Conservation (phyloP, 2,329 filamentous ascomycete genomes). For the Botryotinia calthae region DNA sequence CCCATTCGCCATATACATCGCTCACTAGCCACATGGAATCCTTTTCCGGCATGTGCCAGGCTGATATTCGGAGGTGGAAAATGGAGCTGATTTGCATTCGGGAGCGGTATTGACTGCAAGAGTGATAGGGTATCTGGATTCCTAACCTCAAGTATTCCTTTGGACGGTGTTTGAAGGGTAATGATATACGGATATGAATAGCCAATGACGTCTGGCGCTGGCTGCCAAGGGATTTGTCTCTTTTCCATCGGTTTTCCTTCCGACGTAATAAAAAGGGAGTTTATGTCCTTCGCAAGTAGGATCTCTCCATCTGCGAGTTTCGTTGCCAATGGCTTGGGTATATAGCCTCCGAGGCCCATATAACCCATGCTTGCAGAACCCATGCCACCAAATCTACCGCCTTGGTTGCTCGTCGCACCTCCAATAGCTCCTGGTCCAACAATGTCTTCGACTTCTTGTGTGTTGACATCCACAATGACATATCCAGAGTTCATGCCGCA, state of each 20-base stretch:
- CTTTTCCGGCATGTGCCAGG: slow-evolving; percentile 92
- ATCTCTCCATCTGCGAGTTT: slow-evolving; percentile 80
- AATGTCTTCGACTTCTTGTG: slow-evolving; percentile 72
- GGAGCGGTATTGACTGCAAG: slow-evolving; percentile 79
- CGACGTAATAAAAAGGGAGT: slow-evolving; percentile 86
- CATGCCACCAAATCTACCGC: slow-evolving; percentile 73
- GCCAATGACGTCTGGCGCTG: slow-evolving; percentile 84
- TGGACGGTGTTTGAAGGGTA: slow-evolving; percentile 77
- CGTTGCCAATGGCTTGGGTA: slow-evolving; percentile 84
- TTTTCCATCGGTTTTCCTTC: slow-evolving; percentile 79
- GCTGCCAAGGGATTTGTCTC: slow-evolving; percentile 87
- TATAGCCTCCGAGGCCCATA: slow-evolving; percentile 89
- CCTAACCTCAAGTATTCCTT: slow-evolving; percentile 82
- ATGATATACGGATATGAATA: slow-evolving; percentile 97
- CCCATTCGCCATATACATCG: slow-evolving; percentile 95
- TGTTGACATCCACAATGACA: slow-evolving; percentile 80
- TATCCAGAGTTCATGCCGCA: slow-evolving; percentile 91
- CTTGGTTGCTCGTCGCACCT: slow-evolving; percentile 53
- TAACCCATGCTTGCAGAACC: slow-evolving; percentile 90
- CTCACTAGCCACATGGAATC: slow-evolving; percentile 90
- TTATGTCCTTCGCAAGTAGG: slow-evolving; percentile 94
- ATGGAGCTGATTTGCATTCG: slow-evolving; percentile 79
- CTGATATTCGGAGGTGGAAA: slow-evolving; percentile 91
- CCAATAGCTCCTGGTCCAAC: slow-evolving; percentile 71
- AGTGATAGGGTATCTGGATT: slow-evolving; percentile 91